These are phyloP conservation scores for Wallacemonas sp. DNA, from an alignment of 208 protist genomes.

Conservation along the genomic window DNA sequence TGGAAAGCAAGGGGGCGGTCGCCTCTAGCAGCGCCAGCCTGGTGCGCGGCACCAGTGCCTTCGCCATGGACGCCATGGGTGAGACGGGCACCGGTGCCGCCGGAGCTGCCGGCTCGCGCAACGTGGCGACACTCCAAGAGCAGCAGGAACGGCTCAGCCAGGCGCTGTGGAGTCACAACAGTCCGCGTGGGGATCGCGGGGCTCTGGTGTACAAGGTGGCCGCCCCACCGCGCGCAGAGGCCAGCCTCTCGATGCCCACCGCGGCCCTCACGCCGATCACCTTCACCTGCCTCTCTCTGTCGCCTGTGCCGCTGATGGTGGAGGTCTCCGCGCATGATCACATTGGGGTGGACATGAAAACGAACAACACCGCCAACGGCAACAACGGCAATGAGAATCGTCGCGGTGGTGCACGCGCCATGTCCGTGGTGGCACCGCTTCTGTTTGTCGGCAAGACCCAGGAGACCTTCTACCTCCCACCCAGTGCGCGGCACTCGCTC, in stretches of 20 bases:
- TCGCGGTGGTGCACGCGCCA: no score
- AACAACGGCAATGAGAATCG: conserved; percentile 19
- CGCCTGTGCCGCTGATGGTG: conserved; percentile 67
- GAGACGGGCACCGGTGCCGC: not conserved
- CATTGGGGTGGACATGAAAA: not conserved
- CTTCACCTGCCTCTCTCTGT: conserved; percentile 66
- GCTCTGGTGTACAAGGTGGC: conserved; percentile 34
- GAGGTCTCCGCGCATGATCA: conserved; percentile 32
- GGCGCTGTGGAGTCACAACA: conserved; percentile 56
- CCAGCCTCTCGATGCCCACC: conserved; percentile 29
- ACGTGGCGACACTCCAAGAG: conserved; percentile 33
- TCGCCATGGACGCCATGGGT: not conserved
- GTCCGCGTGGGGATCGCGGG: conserved; percentile 26
- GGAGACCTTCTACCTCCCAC: conserved; percentile 65
- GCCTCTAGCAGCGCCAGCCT: not conserved
- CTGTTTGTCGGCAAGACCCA: conserved; percentile 69
- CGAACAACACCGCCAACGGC: not conserved
- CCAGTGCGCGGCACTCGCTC: conserved; percentile 56
- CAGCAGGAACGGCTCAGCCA: conserved; percentile 54
- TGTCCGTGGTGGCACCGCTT: conserved; percentile 25
- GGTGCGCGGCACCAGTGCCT: not conserved
- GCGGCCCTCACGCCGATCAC: conserved; percentile 44
- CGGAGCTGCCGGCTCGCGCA: not conserved
- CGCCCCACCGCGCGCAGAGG: conserved; percentile 23
- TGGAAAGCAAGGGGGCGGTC: not conserved